Evolutionary conservation across 148 eudicot species (phyloP).

Genomic region (Pouteria glomerata): DNA sequence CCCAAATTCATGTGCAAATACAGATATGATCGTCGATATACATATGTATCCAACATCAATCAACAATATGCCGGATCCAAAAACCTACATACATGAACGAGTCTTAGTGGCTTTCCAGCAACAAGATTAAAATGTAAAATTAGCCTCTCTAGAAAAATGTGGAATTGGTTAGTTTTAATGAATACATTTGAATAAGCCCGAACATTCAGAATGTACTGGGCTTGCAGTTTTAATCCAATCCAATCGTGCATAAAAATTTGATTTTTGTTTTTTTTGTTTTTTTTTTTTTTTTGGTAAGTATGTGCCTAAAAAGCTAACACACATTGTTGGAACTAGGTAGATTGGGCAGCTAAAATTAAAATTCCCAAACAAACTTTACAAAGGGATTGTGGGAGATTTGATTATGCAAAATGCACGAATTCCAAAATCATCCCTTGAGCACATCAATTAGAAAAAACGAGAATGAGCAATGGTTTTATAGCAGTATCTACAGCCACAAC

Average conservation of each 20-base stretch:
- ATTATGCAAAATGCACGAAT: neutral
- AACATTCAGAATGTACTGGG: neutral
- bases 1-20: slow-evolving; percentile 78
- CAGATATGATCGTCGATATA: slow-evolving; percentile 57
- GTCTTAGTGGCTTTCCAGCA: neutral
- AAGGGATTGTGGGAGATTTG: neutral
- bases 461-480: neutral
- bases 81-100: slow-evolving; percentile 39
- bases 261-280: no score
- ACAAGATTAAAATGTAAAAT: neutral
- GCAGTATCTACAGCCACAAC: no score
- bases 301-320: neutral
- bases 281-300: no score
- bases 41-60: slow-evolving; percentile 54
- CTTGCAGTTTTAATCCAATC: slow-evolving; percentile 2
- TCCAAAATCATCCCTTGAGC: neutral
- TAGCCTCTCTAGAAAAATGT: neutral
- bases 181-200: neutral
- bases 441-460: neutral
- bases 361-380: neutral
- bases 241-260: neutral
- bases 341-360: neutral
- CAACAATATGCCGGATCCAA: slow-evolving; percentile 41
- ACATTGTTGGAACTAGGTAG: neutral
- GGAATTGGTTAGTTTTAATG: neutral